These are phyloP conservation scores for Hymenoscyphus salicellus DNA, from an alignment of 2,329 filamentous ascomycete genomes.

Conservation along the genomic window DNA sequence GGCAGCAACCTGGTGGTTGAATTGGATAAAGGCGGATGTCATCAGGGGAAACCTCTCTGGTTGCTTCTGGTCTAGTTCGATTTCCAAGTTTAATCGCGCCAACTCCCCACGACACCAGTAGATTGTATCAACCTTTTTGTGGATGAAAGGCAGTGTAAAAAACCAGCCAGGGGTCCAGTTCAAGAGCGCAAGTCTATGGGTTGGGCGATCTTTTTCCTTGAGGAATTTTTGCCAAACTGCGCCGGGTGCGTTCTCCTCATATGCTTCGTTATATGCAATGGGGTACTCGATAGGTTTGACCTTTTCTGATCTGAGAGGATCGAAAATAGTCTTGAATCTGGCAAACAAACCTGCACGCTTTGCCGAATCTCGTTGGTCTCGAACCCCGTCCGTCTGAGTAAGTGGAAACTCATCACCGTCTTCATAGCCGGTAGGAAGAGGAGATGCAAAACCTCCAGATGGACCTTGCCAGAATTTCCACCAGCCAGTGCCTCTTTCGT, in stretches of 20 bases:
- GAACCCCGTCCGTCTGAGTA: conserved; percentile 36
- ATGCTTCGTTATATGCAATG: conserved; percentile 59
- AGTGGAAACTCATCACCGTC: conserved; percentile 41
- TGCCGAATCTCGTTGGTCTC: conserved; percentile 3
- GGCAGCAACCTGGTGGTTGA: conserved; percentile 94
- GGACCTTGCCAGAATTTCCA: conserved; percentile 66
- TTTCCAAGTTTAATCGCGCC: conserved; percentile 84
- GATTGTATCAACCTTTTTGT: conserved; percentile 91
- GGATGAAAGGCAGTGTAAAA: conserved; percentile 72
- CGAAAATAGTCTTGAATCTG: conserved; percentile 48
- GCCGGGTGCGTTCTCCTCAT: conserved; percentile 58
- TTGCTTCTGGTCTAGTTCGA: conserved; percentile 82
- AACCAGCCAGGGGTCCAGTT: conserved; percentile 63
- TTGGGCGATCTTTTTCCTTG: conserved; percentile 77
- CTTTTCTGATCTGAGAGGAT: conserved; percentile 40
- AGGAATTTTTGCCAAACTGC: conserved; percentile 83
- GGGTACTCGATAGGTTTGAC: conserved; percentile 51
- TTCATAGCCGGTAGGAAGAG: conserved; percentile 56
- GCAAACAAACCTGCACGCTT: conserved; percentile 46
- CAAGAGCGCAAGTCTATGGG: conserved; percentile 69
- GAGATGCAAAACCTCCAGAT: conserved; percentile 58
- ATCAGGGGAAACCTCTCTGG: conserved; percentile 85
- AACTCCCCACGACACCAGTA: conserved; percentile 85
- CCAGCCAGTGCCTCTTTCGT: conserved; percentile 39
- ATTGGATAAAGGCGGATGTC: conserved; percentile 97